Evolutionary conservation across 495 filamentous ascomycete species (phyloP), one percentile per base, ranked within the genome.

Genomic region (Daldinia vernicosa): DNA sequence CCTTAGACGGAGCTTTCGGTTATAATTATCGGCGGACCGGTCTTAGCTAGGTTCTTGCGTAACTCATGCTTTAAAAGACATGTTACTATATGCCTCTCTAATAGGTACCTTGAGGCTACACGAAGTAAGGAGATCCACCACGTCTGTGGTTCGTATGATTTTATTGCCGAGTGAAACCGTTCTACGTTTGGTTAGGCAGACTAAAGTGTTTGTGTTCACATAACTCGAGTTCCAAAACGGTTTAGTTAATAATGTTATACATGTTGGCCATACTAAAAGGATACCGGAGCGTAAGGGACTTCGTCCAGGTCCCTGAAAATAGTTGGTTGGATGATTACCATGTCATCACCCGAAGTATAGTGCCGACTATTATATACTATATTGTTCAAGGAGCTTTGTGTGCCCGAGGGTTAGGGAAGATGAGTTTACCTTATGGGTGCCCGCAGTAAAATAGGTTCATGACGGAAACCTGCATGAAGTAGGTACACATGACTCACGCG

Each of bases 401-500:
- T 12, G 3, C 17, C 17, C 19, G 17, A 61, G n/a, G 27, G 22
- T 32, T 53, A 50, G 19, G 7, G 30, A 11, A 47, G 60, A 19
- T 12, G 1, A 53, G 22, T 62, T 50, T 8, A 24, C n/a, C 39
- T 52, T 37, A 19, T 47, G 43, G 60, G n/a, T 62, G 17, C 32
- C 19, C 11, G 45, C 43, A 52, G 28, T 53, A 27, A 33, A 17
- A 37, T 53, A 30, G n/a, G 28, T 15, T 12, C 28, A 35, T 24
- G 27, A n/a, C 45, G 60, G 60, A 27, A 37, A 52, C 19, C 47
- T 47, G 60, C 60, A 62, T 52, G 45, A 28, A 17, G 4, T 47
- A 24, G 43, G 17, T 24, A 24, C 43, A 24, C 43, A 47, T 47
- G 43, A 22, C 43, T 47, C 43, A 47, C 14, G 43, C 9, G 43